Base-by-base conservation (phyloP, 2,329 filamentous ascomycete species). In the Ramularia collo-cygni region DNA sequence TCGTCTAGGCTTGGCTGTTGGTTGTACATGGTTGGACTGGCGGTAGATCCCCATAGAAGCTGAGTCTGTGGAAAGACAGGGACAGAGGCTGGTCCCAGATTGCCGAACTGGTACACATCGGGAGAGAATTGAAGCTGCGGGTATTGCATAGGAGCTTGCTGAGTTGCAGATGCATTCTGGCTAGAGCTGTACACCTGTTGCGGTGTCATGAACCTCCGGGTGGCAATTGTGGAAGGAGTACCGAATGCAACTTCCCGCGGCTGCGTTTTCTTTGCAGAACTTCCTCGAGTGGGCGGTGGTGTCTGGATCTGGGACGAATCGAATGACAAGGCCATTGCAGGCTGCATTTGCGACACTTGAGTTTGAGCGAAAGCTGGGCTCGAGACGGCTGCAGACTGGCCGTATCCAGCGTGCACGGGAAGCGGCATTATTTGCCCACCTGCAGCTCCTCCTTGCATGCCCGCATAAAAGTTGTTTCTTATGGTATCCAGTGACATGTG, bases 281-380 rank as follows among this genome's bases (percentile, higher is more conserved):
- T 63, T 46, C 69, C 75, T 58, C 76, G 69, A 17, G 75, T 79
- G 2, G 76, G 76, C 35, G 76, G 76, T 24, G 76, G 76, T 9
- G 76, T 80, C 59, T 79, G 76, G 66, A 79, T 77, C 10, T 71
- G 68, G 15, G 62, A 64, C 10, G 54, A 69, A 29, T 52, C 52
- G 33, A 53, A 55, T 2, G 47, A 40, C 34, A 50, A 43, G 28
- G 46, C 38, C 31, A 46, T 47, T 17, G 38, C 41, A 18, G 28
- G 37, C 17, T 48, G 44, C n/a, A 33, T 37, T 32, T 33, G 29
- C 8, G 35, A 34, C 4, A 15, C 29, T 31, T 44, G 43, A 3
- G 38, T 40, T 10, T 50, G 30, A 7, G 26, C 38, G 35, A 47
- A 48, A 21, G 47, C 44, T 12, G 49, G 50, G 28, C 48, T 54